phyloP scores from a whole-genome alignment of 805 yeast species.

The Blastobotrys attinorum region DNA sequence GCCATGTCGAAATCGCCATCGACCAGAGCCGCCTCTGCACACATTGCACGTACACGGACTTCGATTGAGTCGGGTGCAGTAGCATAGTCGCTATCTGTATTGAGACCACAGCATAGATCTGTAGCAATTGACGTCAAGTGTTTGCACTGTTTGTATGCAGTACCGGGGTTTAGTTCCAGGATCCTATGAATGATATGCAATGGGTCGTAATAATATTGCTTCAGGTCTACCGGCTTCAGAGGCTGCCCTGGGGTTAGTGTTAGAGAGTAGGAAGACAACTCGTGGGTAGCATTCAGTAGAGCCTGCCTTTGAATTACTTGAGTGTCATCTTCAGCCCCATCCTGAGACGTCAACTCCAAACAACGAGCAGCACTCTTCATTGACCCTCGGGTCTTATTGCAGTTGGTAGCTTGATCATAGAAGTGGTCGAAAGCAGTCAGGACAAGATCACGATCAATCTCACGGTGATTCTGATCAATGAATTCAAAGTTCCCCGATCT shows the following conservation, averaged over 20 bases:
- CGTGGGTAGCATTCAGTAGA: slow-evolving; percentile 23
- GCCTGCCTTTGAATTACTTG: slow-evolving; percentile 15
- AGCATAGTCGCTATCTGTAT: slow-evolving; percentile 1
- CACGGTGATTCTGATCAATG: slow-evolving; percentile 8
- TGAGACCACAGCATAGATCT: slow-evolving; percentile 10
- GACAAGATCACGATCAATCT: slow-evolving; percentile 6
- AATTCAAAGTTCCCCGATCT: slow-evolving; percentile 21
- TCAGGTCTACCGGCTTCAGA: slow-evolving; percentile 22
- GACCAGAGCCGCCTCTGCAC: slow-evolving; percentile 60
- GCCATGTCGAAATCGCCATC: slow-evolving; percentile 59
- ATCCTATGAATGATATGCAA: slow-evolving; percentile 23
- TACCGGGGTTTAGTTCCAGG: slow-evolving; percentile 25
- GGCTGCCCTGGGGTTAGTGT: slow-evolving; percentile 24
- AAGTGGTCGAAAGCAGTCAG: slow-evolving; percentile 33
- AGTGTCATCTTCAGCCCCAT: slow-evolving; percentile 3
- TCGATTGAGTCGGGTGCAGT: slow-evolving; percentile 7
- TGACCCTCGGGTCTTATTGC: slow-evolving; percentile 33
- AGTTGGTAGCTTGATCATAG: slow-evolving; percentile 37
- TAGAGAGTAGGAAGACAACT: slow-evolving; percentile 23
- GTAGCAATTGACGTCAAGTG: slow-evolving; percentile 17
- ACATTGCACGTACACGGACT: slow-evolving; percentile 28
- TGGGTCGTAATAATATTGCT: slow-evolving; percentile 16
- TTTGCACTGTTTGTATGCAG: slow-evolving; percentile 22
- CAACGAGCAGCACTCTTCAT: slow-evolving; percentile 32
- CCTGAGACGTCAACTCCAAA: slow-evolving; percentile 15